phyloP scores from a whole-genome alignment of 768 basidiomycete species.

The Mycena olivaceomarginata region DNA sequence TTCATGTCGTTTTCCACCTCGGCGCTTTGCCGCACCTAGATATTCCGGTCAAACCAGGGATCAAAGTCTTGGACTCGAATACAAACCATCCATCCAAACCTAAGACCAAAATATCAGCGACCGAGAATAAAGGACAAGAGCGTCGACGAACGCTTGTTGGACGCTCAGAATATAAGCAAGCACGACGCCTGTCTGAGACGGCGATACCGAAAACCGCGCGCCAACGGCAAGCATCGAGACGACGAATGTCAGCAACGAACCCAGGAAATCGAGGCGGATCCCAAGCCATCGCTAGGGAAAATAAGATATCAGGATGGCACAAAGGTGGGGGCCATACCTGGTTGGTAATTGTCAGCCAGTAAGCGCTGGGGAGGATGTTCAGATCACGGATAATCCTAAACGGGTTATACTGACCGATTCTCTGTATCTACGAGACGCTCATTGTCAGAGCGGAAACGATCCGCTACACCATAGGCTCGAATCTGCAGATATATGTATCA shows the following conservation, averaged over 20 bases:
- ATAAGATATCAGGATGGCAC: slow-evolving; percentile 3
- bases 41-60: too few species aligned
- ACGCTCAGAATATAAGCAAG: slow-evolving; percentile 89
- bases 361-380: slow-evolving; percentile 70
- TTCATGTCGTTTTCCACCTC: slow-evolving; percentile 98
- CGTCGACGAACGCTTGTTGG: slow-evolving; percentile 74
- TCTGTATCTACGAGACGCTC: slow-evolving; percentile 87
- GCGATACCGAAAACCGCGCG: slow-evolving; percentile 83
- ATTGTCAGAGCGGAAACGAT: slow-evolving; percentile 87
- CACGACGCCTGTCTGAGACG: slow-evolving; percentile 85
- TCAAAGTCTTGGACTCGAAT: too few species aligned
- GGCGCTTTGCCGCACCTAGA: slow-evolving; percentile 78
- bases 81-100: slow-evolving; percentile 78
- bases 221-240: slow-evolving; percentile 89
- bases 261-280: slow-evolving; percentile 92
- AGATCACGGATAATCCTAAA: not conserved
- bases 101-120: slow-evolving; percentile 46
- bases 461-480: slow-evolving; percentile 88
- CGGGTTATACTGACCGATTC: slow-evolving; percentile 71
- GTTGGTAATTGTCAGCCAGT: slow-evolving; percentile 91
- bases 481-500: slow-evolving; percentile 59
- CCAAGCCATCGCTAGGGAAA: slow-evolving; percentile 85
- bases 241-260: slow-evolving; percentile 80
- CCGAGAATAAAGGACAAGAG: slow-evolving; percentile 6
- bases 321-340: slow-evolving; percentile 65